phyloP scores from a whole-genome alignment of 169 alveolate species.

The Eimeria necatrix region DNA sequence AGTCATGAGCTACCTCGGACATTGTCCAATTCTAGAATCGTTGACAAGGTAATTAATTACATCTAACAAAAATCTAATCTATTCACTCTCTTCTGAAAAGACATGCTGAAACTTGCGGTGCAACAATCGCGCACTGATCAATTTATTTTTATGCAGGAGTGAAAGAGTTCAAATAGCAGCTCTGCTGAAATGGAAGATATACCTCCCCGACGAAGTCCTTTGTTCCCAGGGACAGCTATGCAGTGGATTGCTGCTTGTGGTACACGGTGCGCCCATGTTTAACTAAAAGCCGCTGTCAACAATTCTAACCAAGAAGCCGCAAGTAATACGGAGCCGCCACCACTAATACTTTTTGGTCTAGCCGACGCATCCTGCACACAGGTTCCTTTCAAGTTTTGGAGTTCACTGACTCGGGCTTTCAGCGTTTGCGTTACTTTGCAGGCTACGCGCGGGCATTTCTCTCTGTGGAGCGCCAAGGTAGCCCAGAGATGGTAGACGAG shows the following conservation, averaged over 20 bases:
- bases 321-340: background rate
- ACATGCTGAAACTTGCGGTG: background rate
- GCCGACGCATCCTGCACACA: background rate
- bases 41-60: conserved; percentile 36
- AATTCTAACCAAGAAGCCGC: background rate
- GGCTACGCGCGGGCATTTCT: conserved; percentile 74
- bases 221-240: conserved; percentile 56
- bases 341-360: background rate
- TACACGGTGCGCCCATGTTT: conserved; percentile 14
- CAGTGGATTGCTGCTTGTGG: conserved; percentile 39
- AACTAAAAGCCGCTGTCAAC: background rate
- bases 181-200: conserved; percentile 64
- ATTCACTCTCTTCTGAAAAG: background rate
- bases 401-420: background rate
- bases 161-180: conserved; percentile 58
- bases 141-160: conserved; percentile 12
- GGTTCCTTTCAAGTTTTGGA: background rate
- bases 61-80: background rate
- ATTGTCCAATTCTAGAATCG: conserved; percentile 67
- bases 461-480: conserved; percentile 52
- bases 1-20: conserved; percentile 45
- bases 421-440: background rate
- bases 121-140: background rate
- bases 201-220: conserved; percentile 73
- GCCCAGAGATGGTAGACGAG: conserved; percentile 63